Evolutionary conservation across 345 rosid genomes (phyloP), one percentile per base, ranked within the genome.

Genomic region (Sisymbrium altissimum): DNA sequence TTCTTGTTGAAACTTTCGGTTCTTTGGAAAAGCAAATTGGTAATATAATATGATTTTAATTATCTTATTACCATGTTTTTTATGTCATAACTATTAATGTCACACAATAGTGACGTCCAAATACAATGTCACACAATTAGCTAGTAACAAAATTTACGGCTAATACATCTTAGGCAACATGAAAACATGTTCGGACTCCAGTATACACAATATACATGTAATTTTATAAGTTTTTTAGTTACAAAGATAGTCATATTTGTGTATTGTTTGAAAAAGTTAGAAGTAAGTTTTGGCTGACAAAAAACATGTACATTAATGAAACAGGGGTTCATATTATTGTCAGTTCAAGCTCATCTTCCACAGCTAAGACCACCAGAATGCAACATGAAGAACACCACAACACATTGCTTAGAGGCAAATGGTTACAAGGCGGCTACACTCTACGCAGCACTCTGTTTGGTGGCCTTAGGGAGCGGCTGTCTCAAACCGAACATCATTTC

Each of bases 381-480:
- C 79, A 69, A 83, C 82, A 85, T 87, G 87, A 48, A 68, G 32
- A 38, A 46, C 30, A 75, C 74, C 18, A 7, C 70, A 7, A 40
- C 7, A n/a, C 71, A 70, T 18, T 95, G 99, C 53, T 2, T 11
- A 39, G 93, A 95, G 55, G 97, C 93, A 44, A 83, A 82, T 33
- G 97, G 97, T 7, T 85, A 83, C 72, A 70, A 87, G 66, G 85
- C 89, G 1, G 58, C 78, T 45, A 86, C 91, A 48, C 86, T 95
- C 66, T 92, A 83, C 63, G 78, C 83, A 8, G 92, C 97, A 39
- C 87, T 95, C 9, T 87, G 87, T 68, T 78, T 95, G 64, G 93
- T 95, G 66, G 99, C 99, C 5, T 45, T 92, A 48, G 99, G 99
- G n/a, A 95, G 97, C 62, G 99, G 99, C 38, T 88, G 99, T 62